Evolutionary conservation across 2,329 filamentous ascomycete genomes (phyloP), one percentile per base, ranked within the genome.

Genomic region (Cryoendolithus antarcticus): DNA sequence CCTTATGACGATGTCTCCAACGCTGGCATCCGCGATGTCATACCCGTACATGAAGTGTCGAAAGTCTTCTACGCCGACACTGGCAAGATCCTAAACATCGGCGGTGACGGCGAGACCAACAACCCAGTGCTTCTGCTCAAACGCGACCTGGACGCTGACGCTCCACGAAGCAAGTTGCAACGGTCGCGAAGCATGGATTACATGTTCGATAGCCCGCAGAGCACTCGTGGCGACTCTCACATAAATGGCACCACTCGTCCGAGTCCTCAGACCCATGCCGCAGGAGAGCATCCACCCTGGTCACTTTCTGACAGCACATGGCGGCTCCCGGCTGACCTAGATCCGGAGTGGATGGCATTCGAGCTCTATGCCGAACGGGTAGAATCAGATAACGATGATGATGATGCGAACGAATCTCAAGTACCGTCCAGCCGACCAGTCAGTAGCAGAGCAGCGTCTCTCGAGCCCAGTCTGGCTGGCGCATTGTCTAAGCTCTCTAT

Each of bases 31-130:
- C 67, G 80, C 34, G 77, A 82, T 48, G 66, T 74, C 30, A 62
- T 85, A 10, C 80, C 80, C 1, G 73, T 84, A 12, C 77, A 84
- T 53, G 74, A 84, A 52, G 73, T 94, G 4, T 83, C 86, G 4
- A 94, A 93, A 55, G 85, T 94, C 27, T 93, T 94, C 61, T 95
- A 94, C 53, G 86, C 86, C 1, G 84, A 93, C 48, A 93, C 85
- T 0, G 86, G 86, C 11, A 84, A 84, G 49, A 84, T 95, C 7
- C 67, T 95, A 19, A 93, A 93, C 44, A 86, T 95, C 40, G 79
- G 79, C 9, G 70, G 64, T 2, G 74, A 80, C 15, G 75, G 71
- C 9, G 78, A 80, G 48, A 72, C 72, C 2, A 85, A 81, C 52
- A 84, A 77, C 42, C 82, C 84, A 0, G 75, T 89, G 1, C 63